These are phyloP conservation scores for Metroxylon sagu DNA, from an alignment of 176 grass and related monocot species.

Conservation along the genomic window DNA sequence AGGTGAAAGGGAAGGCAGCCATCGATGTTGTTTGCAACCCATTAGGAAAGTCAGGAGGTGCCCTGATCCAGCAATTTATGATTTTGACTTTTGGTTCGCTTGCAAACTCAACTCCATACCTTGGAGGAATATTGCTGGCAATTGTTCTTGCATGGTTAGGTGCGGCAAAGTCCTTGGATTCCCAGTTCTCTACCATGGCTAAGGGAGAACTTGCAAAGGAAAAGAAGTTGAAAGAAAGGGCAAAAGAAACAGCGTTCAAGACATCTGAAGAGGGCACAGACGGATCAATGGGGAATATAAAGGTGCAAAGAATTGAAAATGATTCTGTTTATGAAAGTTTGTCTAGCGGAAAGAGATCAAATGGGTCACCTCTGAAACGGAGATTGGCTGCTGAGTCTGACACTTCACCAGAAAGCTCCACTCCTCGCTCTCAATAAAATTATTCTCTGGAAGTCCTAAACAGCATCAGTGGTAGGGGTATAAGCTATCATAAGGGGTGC, in stretches of 20 bases:
- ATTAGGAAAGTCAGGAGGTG: slow-evolving; percentile 81
- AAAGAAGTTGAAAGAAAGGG: slow-evolving; percentile 3
- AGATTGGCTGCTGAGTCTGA: background rate
- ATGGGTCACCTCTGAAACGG: background rate
- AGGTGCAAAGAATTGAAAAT: background rate
- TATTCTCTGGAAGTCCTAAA: no score
- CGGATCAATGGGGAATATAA: no score
- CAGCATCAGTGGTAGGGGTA: no score
- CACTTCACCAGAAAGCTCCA: background rate
- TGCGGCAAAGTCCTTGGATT: slow-evolving; percentile 53
- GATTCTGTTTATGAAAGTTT: background rate
- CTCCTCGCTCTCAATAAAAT: background rate
- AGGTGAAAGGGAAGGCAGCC: slow-evolving; percentile 89
- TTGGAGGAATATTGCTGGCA: slow-evolving; percentile 57
- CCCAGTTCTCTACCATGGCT: slow-evolving; percentile 42
- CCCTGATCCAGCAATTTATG: slow-evolving; percentile 80
- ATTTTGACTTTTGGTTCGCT: slow-evolving; percentile 78
- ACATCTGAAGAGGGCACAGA: no score
- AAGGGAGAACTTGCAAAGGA: slow-evolving; percentile 17
- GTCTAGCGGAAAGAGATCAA: slow-evolving; percentile 1
- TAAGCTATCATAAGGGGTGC: no score
- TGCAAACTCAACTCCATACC: slow-evolving; percentile 82
- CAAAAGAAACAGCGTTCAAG: background rate
- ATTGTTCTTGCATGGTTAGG: slow-evolving; percentile 72
- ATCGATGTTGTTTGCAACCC: slow-evolving; percentile 92